Evolutionary conservation across 495 filamentous ascomycete species (phyloP).

Genomic region (Penicillium chermesinum): DNA sequence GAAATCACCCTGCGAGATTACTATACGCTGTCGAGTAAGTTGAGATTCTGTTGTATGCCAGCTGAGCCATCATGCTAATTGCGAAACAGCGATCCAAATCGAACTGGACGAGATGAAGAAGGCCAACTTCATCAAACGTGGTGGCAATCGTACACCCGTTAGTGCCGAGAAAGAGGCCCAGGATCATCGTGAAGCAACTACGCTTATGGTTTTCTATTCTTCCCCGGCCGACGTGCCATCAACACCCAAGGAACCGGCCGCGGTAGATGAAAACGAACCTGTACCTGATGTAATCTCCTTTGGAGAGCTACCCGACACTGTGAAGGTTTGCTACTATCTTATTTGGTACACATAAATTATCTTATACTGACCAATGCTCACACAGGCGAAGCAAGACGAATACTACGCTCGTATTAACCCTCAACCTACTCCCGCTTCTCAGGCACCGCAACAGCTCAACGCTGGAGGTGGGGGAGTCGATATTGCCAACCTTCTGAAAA

Average conservation of each 20-base stretch:
- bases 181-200: slow-evolving; percentile 66
- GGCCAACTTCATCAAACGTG: slow-evolving; percentile 55
- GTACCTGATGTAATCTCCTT: slow-evolving; percentile 37
- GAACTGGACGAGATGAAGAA: slow-evolving; percentile 42
- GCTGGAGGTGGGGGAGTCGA: slow-evolving; percentile 33
- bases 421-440: slow-evolving; percentile 25
- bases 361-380: slow-evolving; percentile 5
- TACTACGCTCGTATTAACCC: slow-evolving; percentile 39
- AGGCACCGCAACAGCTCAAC: slow-evolving; percentile 18
- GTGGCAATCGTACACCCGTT: slow-evolving; percentile 51
- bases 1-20: slow-evolving; percentile 47
- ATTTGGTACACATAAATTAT: neutral
- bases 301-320: slow-evolving; percentile 42
- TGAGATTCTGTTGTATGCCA: neutral
- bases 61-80: slow-evolving; percentile 18
- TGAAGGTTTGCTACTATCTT: slow-evolving; percentile 37
- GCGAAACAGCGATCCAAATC: slow-evolving; percentile 50
- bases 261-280: slow-evolving; percentile 34
- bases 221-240: slow-evolving; percentile 68
- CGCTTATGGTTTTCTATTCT: slow-evolving; percentile 78
- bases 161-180: slow-evolving; percentile 65
- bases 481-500: slow-evolving; percentile 43
- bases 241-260: slow-evolving; percentile 66
- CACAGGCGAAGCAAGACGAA: slow-evolving; percentile 44
- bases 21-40: slow-evolving; percentile 37